Evolutionary conservation across 441 rosid genomes (phyloP).

Genomic region (Flueggea neowawraea): DNA sequence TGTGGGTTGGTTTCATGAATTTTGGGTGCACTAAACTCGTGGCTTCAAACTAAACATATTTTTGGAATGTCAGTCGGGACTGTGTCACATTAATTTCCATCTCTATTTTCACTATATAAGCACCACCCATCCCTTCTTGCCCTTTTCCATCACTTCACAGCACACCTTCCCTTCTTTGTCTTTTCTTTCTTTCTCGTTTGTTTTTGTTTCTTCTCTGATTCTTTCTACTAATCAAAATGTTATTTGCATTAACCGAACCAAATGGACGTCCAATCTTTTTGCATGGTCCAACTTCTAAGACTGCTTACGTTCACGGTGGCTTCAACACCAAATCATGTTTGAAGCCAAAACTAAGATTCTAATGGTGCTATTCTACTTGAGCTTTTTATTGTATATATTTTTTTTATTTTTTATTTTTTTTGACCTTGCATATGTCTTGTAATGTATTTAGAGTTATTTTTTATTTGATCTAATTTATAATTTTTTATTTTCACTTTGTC

Average conservation of each 20-base stretch:
- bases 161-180: background rate
- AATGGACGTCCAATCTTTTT: no score
- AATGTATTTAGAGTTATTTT: fast-evolving
- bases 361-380: constrained; percentile 57
- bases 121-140: constrained; percentile 13
- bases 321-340: constrained; percentile 1
- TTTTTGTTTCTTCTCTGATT: background rate
- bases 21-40: no score
- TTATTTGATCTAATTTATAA: background rate
- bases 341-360: background rate
- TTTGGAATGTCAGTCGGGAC: constrained; percentile 36
- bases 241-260: no score
- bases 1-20: no score
- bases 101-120: constrained; percentile 23
- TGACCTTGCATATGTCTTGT: constrained; percentile 58
- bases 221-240: no score
- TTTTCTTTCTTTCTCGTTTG: constrained; percentile 3
- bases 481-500: background rate
- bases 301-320: background rate
- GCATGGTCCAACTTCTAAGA: no score
- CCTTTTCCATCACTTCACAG: constrained; percentile 15
- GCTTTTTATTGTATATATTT: constrained; percentile 22
- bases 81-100: constrained; percentile 17
- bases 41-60: constrained; percentile 15
- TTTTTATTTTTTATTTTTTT: constrained; percentile 37